phyloP scores from a whole-genome alignment of 495 filamentous ascomycete species.

The Thermothielavioides terrestris region DNA sequence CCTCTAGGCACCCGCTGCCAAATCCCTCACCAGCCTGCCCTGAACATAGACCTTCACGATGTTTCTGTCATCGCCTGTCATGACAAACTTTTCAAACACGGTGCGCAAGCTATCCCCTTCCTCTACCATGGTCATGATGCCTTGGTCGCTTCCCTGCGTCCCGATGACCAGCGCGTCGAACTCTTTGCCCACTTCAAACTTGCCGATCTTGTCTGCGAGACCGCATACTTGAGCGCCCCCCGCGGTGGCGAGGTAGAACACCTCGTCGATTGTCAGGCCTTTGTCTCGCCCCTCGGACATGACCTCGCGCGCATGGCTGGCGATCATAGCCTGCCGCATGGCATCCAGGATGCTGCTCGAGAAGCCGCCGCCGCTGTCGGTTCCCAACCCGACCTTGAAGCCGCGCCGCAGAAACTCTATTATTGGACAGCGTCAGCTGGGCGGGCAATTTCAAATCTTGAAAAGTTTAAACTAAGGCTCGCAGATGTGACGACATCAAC shows the following conservation, averaged over 20 bases:
- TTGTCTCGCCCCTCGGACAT: slow-evolving; percentile 40
- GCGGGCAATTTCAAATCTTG: no score
- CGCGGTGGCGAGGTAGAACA: slow-evolving; percentile 54
- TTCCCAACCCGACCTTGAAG: slow-evolving; percentile 58
- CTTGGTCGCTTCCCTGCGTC: slow-evolving; percentile 29
- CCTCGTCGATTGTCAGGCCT: slow-evolving; percentile 43
- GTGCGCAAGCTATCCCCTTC: slow-evolving; percentile 39
- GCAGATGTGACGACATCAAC: no score
- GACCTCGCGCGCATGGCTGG: slow-evolving; percentile 46
- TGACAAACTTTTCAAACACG: slow-evolving; percentile 57
- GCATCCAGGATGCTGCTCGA: slow-evolving; percentile 50
- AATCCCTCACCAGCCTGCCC: slow-evolving; percentile 39
- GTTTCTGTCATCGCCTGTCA: slow-evolving; percentile 59
- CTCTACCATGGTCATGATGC: slow-evolving; percentile 45
- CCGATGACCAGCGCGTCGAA: slow-evolving; percentile 57
- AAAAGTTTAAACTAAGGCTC: no score
- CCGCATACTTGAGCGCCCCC: slow-evolving; percentile 55
- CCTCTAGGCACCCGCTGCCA: no score
- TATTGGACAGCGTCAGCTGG: no score
- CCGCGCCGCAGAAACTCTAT: slow-evolving; percentile 47
- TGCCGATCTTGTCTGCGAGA: slow-evolving; percentile 47
- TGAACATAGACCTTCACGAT: slow-evolving; percentile 49
- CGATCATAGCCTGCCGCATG: slow-evolving; percentile 54
- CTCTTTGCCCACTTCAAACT: slow-evolving; percentile 51
- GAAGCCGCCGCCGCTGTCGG: slow-evolving; percentile 59